These are phyloP conservation scores for Carallia brachiata DNA, from an alignment of 345 rosid genomes.

Conservation along the genomic window DNA sequence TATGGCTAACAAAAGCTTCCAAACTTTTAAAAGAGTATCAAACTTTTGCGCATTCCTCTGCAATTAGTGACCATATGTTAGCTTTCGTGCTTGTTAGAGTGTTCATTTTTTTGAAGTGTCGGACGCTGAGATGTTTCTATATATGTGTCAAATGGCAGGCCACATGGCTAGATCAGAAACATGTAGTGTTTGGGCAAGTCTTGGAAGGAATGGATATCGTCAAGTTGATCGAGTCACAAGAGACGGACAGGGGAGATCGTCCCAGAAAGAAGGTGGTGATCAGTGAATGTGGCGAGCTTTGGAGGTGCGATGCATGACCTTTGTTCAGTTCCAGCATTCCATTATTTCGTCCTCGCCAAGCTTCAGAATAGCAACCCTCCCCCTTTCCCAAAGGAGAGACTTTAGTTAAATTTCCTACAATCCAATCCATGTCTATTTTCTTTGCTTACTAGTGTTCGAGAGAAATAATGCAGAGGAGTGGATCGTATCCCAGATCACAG, in stretches of 20 bases:
- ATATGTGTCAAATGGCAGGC: constrained; percentile 53
- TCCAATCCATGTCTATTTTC: background rate
- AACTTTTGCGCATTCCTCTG: no score
- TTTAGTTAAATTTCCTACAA: no score
- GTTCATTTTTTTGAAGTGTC: background rate
- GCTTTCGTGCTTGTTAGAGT: no score
- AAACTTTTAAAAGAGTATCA: no score
- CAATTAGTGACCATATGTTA: no score
- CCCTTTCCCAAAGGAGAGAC: no score
- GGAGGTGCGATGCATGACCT: constrained; percentile 48
- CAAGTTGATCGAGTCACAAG: constrained; percentile 68
- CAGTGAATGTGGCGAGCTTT: constrained; percentile 93
- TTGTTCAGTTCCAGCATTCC: background rate
- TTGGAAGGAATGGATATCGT: constrained; percentile 92
- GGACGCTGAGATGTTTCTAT: background rate
- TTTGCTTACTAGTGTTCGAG: constrained; percentile 8
- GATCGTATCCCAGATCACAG: background rate
- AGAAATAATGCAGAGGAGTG: background rate
- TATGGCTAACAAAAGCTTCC: no score
- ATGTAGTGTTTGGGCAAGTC: constrained; percentile 97
- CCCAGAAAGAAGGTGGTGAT: constrained; percentile 81
- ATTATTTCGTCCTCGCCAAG: background rate
- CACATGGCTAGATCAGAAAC: constrained; percentile 91
- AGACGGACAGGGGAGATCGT: constrained; percentile 96
- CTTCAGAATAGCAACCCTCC: constrained; percentile 5